phyloP scores from a whole-genome alignment of 169 alveolate genomes.

The Plasmodium gaboni region DNA sequence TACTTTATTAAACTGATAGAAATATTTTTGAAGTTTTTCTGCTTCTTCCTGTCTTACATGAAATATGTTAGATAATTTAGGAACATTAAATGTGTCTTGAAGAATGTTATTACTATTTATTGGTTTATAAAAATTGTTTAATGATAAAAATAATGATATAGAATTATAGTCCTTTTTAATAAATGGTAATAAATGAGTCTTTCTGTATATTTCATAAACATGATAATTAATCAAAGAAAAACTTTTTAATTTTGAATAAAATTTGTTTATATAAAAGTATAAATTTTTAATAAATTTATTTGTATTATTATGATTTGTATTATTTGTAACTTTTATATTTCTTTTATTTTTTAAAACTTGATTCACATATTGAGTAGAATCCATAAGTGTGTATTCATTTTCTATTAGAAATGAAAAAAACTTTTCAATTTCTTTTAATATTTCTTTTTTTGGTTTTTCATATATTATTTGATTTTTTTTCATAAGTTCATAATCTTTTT shows the following conservation, averaged over 20 bases:
- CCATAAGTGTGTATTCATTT: conserved; percentile 69
- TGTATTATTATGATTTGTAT: background rate
- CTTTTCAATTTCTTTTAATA: conserved; percentile 50
- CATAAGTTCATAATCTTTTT: conserved; percentile 28
- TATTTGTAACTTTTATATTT: background rate
- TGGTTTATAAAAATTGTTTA: conserved; percentile 68
- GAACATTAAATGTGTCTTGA: conserved; percentile 30
- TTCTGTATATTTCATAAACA: conserved; percentile 70
- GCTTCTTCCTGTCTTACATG: conserved; percentile 76
- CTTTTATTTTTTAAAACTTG: conserved; percentile 16
- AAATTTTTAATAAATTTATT: conserved; percentile 15
- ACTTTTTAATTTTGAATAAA: conserved; percentile 25
- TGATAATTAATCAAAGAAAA: conserved; percentile 18
- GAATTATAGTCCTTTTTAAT: conserved; percentile 31
- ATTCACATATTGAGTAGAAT: conserved; percentile 34
- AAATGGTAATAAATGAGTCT: conserved; percentile 56
- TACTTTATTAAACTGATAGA: conserved; percentile 69
- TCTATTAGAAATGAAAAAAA: conserved; percentile 46
- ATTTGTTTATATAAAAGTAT: conserved; percentile 11
- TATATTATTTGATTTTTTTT: background rate
- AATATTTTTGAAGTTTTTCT: conserved; percentile 68
- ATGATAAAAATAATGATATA: conserved; percentile 43
- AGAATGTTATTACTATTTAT: conserved; percentile 18
- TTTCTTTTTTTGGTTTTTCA: conserved; percentile 9
- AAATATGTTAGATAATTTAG: conserved; percentile 63